Base-by-base conservation (phyloP, 1,139 yeast genomes). In the Pichia norvegensis region DNA sequence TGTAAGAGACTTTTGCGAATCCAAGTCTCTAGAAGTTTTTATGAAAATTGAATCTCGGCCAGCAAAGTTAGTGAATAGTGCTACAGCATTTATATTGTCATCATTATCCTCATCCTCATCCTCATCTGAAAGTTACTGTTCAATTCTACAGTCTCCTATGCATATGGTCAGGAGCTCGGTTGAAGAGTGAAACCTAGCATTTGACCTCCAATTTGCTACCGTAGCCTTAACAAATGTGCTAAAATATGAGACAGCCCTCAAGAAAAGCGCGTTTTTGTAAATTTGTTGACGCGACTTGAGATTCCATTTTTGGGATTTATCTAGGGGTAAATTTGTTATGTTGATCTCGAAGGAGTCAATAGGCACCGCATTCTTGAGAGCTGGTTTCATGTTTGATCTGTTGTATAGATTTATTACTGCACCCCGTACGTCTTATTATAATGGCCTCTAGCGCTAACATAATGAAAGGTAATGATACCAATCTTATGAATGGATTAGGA, bases 391-490 rank as follows among this genome's bases (percentile, higher is more conserved):
- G n/a, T 27, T 27, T 27, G 31, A 27, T 27, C 31, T 6, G 31
- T 11, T 27, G 4, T 27, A 27, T 27, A 27, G 31, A 11, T 27
- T 27, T 10, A n/a, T 13, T 6, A 11, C 31, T 27, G n/a, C 14
- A n/a, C 14, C 31, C n/a, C 1, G 29, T 13, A 27, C 14, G 14
- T 11, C 14, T 27, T 6, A 13, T 27, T 27, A 6, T 27, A 27
- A 33, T 42, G 29, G n/a, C 45, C 4, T 31, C 42, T 23, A 21
- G 43, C 8, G 22, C 47, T 16, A 39, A 36, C 31, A 40, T 40
- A 36, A 55, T 53, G 42, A 52, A 54, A 27, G 52, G 57, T 4
- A 53, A 54, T 39, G 50, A 51, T 19, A n/a, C 33, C 4, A 25
- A 19, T 17, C 4, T 23, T 9, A 35, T 19, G 16, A 19, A 17